Evolutionary conservation across 78 protist genomes (phyloP).

Genomic region (Diacronema lutheri): DNA sequence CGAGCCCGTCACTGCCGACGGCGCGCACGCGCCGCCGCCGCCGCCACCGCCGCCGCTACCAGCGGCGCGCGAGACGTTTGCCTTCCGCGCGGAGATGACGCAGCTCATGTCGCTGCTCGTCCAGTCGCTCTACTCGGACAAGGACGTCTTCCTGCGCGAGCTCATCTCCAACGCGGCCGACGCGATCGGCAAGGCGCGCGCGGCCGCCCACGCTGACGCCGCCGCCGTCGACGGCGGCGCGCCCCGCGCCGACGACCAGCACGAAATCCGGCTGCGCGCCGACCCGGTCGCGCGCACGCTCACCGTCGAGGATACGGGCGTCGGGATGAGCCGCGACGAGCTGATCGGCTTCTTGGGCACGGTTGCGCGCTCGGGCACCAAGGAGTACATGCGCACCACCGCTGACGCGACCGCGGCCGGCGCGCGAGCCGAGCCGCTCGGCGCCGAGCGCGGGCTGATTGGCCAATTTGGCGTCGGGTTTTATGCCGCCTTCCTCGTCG

Average conservation of each 20-base stretch:
- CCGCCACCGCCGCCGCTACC: too few species aligned
- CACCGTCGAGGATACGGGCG: slow-evolving; percentile 80
- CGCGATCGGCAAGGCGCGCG: slow-evolving; percentile 86
- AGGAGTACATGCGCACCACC: slow-evolving; percentile 48
- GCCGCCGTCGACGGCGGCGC: too few species aligned
- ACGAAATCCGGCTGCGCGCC: slow-evolving; percentile 65
- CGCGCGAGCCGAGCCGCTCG: background rate
- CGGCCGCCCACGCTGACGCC: slow-evolving; percentile 78
- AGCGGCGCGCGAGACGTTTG: too few species aligned
- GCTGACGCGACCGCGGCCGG: too few species aligned
- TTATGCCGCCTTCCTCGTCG: slow-evolving; percentile 95
- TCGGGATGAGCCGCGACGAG: slow-evolving; percentile 95
- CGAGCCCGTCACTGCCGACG: too few species aligned
- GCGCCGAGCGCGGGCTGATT: too few species aligned
- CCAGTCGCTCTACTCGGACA: slow-evolving; percentile 6
- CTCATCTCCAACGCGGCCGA: slow-evolving; percentile 95
- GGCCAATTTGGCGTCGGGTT: slow-evolving; percentile 99
- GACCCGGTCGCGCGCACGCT: slow-evolving; percentile 80
- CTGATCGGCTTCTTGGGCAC: slow-evolving; percentile 86
- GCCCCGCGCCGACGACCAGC: slow-evolving; percentile 59
- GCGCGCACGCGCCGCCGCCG: too few species aligned
- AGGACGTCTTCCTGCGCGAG: slow-evolving; percentile 97
- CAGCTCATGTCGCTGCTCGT: too few species aligned
- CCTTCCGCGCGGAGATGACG: too few species aligned
- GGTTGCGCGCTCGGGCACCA: slow-evolving; percentile 92